These are phyloP conservation scores for Collybia mongolica DNA, from an alignment of 768 basidiomycete genomes.

Conservation along the genomic window DNA sequence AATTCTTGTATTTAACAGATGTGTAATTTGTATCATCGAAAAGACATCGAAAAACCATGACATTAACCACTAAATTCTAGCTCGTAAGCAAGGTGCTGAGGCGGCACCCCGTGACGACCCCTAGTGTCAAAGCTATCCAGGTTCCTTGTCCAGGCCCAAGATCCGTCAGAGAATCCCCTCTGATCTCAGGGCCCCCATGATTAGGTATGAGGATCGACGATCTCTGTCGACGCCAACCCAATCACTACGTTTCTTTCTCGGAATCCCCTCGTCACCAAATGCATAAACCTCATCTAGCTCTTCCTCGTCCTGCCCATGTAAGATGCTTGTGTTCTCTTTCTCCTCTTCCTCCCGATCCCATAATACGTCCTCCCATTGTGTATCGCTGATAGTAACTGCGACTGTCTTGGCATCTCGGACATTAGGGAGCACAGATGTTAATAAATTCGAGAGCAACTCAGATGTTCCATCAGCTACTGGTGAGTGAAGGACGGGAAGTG, in stretches of 20 bases:
- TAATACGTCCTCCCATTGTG: slow-evolving; percentile 79
- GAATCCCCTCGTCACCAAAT: slow-evolving; percentile 55
- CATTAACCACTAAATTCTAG: too few species aligned
- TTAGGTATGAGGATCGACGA: slow-evolving; percentile 74
- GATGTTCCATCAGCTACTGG: slow-evolving; percentile 66
- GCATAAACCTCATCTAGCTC: slow-evolving; percentile 57
- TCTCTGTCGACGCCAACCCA: slow-evolving; percentile 82
- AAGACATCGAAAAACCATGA: too few species aligned
- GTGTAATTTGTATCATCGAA: too few species aligned
- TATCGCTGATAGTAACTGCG: slow-evolving; percentile 75
- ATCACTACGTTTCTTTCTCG: slow-evolving; percentile 52
- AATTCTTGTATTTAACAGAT: too few species aligned
- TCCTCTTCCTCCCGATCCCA: slow-evolving; percentile 73
- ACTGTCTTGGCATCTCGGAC: slow-evolving; percentile 71
- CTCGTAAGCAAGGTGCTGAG: too few species aligned
- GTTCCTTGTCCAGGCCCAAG: neutral
- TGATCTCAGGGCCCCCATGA: slow-evolving; percentile 71
- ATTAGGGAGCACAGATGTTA: slow-evolving; percentile 74
- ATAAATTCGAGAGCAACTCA: slow-evolving; percentile 70
- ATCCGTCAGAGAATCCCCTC: slow-evolving; percentile 57
- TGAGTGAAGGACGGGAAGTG: slow-evolving; percentile 66
- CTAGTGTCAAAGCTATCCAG: too few species aligned
- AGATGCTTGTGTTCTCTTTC: slow-evolving; percentile 19
- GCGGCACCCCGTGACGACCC: too few species aligned
- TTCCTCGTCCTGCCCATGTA: slow-evolving; percentile 19